These are phyloP conservation scores for Pleurozium schreberi DNA, from an alignment of 225 moss, liverwort and hornwort genomes.

Conservation along the genomic window DNA sequence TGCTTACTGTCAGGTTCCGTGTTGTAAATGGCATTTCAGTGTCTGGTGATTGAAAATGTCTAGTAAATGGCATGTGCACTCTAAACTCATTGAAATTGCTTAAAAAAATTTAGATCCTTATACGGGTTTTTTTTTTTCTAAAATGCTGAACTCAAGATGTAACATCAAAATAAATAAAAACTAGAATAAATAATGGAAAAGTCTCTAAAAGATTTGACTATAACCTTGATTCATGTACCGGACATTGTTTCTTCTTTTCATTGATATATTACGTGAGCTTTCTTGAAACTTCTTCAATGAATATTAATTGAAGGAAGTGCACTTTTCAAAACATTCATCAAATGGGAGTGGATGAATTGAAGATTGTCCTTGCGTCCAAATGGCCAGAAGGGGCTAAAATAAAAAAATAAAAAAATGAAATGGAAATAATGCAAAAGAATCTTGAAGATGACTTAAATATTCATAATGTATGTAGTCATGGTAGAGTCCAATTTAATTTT, in stretches of 20 bases:
- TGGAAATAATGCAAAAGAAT: not conserved
- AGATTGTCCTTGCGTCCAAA: not conserved
- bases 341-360: not conserved
- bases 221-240: not conserved
- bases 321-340: not conserved
- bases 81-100: not conserved
- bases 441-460: fast-evolving
- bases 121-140: not conserved
- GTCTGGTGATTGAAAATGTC: too few species aligned
- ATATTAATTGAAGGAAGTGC: too few species aligned
- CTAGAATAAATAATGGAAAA: too few species aligned
- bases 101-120: too few species aligned
- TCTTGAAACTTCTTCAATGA: not conserved
- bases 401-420: fast-evolving
- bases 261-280: not conserved
- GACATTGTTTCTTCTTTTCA: too few species aligned
- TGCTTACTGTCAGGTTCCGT: too few species aligned
- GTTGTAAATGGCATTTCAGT: too few species aligned
- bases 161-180: fast-evolving
- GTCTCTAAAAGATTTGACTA: too few species aligned
- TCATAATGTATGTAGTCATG: too few species aligned
- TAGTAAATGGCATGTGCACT: too few species aligned
- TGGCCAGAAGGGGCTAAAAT: fast-evolving
- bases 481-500: not conserved
- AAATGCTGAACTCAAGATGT: not conserved